Evolutionary conservation across 176 grass and related monocot species (phyloP).

Genomic region (Aegilops bicornis): DNA sequence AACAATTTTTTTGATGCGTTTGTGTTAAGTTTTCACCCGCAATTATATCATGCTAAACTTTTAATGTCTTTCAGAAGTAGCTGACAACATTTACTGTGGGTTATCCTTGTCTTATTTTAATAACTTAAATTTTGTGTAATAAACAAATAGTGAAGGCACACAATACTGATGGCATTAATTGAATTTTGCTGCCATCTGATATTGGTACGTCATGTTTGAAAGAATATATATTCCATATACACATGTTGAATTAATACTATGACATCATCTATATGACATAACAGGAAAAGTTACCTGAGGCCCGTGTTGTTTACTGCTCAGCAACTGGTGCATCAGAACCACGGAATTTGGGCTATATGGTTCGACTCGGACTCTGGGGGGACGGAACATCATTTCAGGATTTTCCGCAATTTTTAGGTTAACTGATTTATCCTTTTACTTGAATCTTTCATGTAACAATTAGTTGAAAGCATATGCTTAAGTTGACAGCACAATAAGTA

Average conservation of each 20-base stretch:
- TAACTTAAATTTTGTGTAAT: not conserved
- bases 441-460: constrained; percentile 11
- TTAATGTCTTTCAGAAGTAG: constrained; percentile 7
- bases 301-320: constrained; percentile 94
- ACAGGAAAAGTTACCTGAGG: constrained; percentile 80
- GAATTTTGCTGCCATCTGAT: not conserved
- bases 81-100: not conserved
- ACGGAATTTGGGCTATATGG: constrained; percentile 97
- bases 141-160: not conserved
- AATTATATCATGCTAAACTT: not conserved
- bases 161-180: not conserved
- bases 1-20: not conserved
- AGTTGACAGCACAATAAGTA: not conserved
- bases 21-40: not conserved
- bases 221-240: constrained; percentile 18
- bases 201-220: constrained; percentile 2
- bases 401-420: constrained; percentile 86
- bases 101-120: constrained; percentile 13
- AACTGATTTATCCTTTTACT: constrained; percentile 18
- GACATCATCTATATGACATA: constrained; percentile 35
- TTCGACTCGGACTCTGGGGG: constrained; percentile 97
- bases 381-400: constrained; percentile 74
- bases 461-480: not conserved
- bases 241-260: constrained; percentile 23
- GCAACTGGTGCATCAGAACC: constrained; percentile 99